Evolutionary conservation across 75 land plant species (phyloP), one percentile per base, ranked within the genome.

Genomic region (Picea glauca): DNA sequence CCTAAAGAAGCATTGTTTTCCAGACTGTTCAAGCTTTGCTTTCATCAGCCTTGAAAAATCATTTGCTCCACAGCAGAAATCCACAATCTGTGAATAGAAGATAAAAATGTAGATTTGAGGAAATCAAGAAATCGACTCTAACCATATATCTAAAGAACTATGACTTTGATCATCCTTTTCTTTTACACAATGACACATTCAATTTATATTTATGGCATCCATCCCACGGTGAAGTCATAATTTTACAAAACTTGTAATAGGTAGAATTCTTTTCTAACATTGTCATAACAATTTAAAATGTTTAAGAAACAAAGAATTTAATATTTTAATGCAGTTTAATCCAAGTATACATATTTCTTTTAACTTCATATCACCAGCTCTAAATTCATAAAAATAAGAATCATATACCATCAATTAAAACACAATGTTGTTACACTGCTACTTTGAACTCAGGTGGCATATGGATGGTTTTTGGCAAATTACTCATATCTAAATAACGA

Each of bases 41-140:
- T 84, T 86, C 95, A 93, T 84, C 26, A 95, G 58, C 21, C 60
- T 60, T 31, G 98, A 94, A 35, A 96, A 96, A 58, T 92, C 95
- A 82, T 96, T 96, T 21, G 99, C 86, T 21, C 99, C 99, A 76
- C 99, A 96, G 66, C 93, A 94, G 77, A 94, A 92, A 63, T 96
- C 99, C 35, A 93, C 99, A 17, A 96, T 78, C 99, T 96, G 84
- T 15, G 58, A 43, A 56, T 38, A 50, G 76, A 23, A n/a, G 63
- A 62, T 21, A 26, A 26, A 57, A 23, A 54, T 13, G 30, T 30
- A 62, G 5, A 17, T 21, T 20, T 59, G 1, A 17, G 38, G 18
- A 50, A 2, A 11, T 76, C 1, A 58, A 76, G 72, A 75, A 46
- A 54, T 12, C 40, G 43, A 43, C 43, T 43, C 12, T 1, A 0